Base-by-base conservation (phyloP, 2,329 filamentous ascomycete species). In the Phyllosticta citriasiana region DNA sequence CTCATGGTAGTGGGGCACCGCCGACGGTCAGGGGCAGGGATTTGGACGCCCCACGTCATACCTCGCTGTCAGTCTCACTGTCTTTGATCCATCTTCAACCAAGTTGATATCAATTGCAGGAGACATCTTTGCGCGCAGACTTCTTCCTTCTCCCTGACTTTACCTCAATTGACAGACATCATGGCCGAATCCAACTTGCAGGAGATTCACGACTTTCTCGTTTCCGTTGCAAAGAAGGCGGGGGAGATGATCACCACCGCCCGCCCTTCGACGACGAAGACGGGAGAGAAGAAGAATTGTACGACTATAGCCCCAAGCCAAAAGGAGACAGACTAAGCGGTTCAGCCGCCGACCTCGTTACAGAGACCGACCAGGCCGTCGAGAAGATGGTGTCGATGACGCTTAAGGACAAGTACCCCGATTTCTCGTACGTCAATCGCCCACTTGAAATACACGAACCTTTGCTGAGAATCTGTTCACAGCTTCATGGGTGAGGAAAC, bases 401-500 rank as follows among this genome's bases (percentile, higher is more conserved):
- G 1, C 73, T 86, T 27, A 74, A 71, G 61, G 67, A 74, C 8
- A 78, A 76, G 65, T 86, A 83, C 67, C 83, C 83, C 0, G 63
- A 74, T 59, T 83, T 81, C 68, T 69, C 75, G 73, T 55, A 33
- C 53, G 25, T 33, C 53, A n/a, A n/a, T 10, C 2, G 27, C 53
- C n/a, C 26, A 16, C 3, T 16, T 10, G 83, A 74, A 70, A 71
- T 74, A 72, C 62, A 9, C 16, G 26, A 4, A 40, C 51, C 16
- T 55, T 14, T n/a, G 22, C 52, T 53, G 52, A 53, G 6, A 25
- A 53, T 61, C 79, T 73, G 66, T 89, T 90, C 73, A 5, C 53
- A 55, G 53, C 55, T 62, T 62, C 35, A 84, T 91, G 72, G 88
- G 88, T 70, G 88, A 90, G 71, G 88, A 93, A 75, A 91, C 88